These are phyloP conservation scores for Boletus reticulatus DNA, from an alignment of 768 basidiomycete species.

Conservation along the genomic window DNA sequence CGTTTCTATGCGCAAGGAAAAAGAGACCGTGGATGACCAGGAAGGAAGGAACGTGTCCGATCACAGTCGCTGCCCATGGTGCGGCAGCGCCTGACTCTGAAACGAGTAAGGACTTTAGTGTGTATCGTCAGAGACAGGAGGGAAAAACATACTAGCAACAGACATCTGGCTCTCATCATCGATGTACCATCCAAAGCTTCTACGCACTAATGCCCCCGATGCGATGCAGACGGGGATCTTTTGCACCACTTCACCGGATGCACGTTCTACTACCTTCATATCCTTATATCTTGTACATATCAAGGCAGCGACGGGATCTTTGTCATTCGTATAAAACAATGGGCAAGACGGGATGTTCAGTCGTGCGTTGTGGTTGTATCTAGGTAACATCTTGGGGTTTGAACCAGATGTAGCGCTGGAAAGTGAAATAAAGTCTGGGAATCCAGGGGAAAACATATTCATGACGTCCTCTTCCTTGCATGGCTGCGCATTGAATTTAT, in stretches of 20 bases:
- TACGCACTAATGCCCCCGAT: constrained; percentile 1
- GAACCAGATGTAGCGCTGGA: constrained; percentile 17
- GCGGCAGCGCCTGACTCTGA: constrained; percentile 14
- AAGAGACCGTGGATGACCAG: constrained; percentile 22
- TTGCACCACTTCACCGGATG: not conserved
- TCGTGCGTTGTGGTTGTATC: constrained; percentile 4
- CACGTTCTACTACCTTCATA: constrained; percentile 4
- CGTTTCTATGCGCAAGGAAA: constrained; percentile 2
- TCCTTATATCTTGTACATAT: not conserved
- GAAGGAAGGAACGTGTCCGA: constrained; percentile 14
- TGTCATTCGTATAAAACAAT: not conserved
- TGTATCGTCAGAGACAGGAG: not conserved
- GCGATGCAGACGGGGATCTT: not conserved
- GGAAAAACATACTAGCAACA: not conserved
- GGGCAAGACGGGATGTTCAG: not conserved
- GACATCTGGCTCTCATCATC: constrained; percentile 12
- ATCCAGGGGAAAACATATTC: constrained; percentile 17
- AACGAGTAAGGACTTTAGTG: not conserved
- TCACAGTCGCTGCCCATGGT: constrained; percentile 15
- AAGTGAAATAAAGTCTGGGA: constrained; percentile 8
- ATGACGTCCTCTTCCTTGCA: constrained; percentile 18
- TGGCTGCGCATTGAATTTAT: constrained; percentile 9
- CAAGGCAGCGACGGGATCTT: not conserved
- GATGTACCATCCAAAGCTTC: constrained; percentile 5
- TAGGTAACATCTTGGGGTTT: constrained; percentile 4